Base-by-base conservation (phyloP, 805 yeast genomes). In the Kazachstania viticola region DNA sequence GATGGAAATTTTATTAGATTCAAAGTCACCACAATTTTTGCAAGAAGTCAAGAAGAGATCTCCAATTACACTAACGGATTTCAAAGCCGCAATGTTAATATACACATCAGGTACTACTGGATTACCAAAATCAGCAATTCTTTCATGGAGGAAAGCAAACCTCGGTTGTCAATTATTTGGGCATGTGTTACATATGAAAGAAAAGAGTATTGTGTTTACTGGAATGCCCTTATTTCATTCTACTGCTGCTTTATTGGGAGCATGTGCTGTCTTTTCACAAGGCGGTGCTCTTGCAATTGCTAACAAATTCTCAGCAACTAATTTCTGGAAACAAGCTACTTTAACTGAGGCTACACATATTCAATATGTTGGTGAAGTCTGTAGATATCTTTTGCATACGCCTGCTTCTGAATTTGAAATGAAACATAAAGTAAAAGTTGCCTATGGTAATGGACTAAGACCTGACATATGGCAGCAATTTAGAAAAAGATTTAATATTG, bases 151-250 rank as follows among this genome's bases (percentile, higher is more conserved):
- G 46, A 87, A 85, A 56, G 70, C 80, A 5, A 69, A 67, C 29
- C 63, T 79, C 62, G 94, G 94, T 1, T 61, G 83, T 1, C 56
- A 66, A 2, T 50, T 82, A 17, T 85, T 83, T 49, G 82, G 83
- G 1, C 67, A 67, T 40, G 76, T 82, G 26, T 69, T 79, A 61
- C 68, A 73, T 37, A 64, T 83, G 42, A 54, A 61, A n/a, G 39
- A 54, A 5, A 51, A 61, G 4, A 72, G 80, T 12, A 70, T 67
- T 9, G 75, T 83, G 8, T 80, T 79, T 60, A 82, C 95, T 0
- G 82, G 95, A 1, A 87, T 87, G 97, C 97, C 97, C 2, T 62
- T 88, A 38, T 87, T 88, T 51, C 97, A 87, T 55, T 83, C 95
- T 1, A 87, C 96, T 0, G 96, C 95, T 3, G 80, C 95, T 0